These are phyloP conservation scores for Microstegium vimineum DNA, from an alignment of 176 grass and related monocot genomes.

Conservation along the genomic window DNA sequence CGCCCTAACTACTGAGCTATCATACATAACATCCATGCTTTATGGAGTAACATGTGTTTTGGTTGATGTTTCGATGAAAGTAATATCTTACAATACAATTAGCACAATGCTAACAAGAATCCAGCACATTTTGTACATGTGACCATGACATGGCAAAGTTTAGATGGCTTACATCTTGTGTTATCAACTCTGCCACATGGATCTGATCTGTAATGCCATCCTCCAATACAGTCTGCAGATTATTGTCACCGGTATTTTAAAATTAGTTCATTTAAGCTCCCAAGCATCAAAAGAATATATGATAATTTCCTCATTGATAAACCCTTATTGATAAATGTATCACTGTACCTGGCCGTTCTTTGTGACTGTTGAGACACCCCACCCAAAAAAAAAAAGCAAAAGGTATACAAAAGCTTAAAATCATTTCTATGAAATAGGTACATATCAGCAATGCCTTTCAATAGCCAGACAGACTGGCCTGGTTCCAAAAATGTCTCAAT, in stretches of 20 bases:
- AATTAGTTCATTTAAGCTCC: not conserved
- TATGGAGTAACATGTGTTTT: not conserved
- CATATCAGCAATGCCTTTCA: slow-evolving; percentile 1
- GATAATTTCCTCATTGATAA: not conserved
- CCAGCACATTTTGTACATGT: not conserved
- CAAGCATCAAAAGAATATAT: not conserved
- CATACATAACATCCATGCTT: no score
- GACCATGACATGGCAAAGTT: slow-evolving; percentile 12
- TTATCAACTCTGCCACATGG: slow-evolving; percentile 86
- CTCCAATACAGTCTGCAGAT: slow-evolving; percentile 83
- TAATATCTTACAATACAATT: slow-evolving; percentile 15
- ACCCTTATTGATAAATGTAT: not conserved
- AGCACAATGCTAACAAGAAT: not conserved
- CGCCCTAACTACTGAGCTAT: no score
- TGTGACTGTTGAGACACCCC: not conserved
- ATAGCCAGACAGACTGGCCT: not conserved
- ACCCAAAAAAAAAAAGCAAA: not conserved
- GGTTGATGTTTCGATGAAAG: not conserved
- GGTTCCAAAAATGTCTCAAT: not conserved
- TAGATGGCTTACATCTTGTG: slow-evolving; percentile 80
- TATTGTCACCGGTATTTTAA: slow-evolving; percentile 4
- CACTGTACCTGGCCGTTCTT: not conserved
- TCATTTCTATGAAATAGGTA: not conserved
- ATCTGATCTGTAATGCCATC: slow-evolving; percentile 94
- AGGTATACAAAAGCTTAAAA: not conserved